Conservation (phyloP, 805 yeast genomes). For the Ascoidea tarda region DNA sequence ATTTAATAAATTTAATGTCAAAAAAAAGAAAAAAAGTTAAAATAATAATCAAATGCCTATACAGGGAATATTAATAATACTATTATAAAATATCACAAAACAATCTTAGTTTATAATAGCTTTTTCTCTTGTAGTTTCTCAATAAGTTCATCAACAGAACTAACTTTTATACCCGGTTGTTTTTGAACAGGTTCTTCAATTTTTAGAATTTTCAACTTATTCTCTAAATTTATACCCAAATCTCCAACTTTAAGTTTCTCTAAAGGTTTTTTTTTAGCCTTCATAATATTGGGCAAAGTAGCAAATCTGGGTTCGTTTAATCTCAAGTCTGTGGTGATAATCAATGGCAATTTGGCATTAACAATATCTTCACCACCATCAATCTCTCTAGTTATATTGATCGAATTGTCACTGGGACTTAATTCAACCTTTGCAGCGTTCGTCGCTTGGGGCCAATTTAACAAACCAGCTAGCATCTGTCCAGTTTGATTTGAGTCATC, state of each 20-base stretch:
- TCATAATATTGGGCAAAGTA: slow-evolving; percentile 93
- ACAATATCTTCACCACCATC: slow-evolving; percentile 91
- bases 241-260: slow-evolving; percentile 49
- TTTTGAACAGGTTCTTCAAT: slow-evolving; percentile 82
- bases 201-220: slow-evolving; percentile 47
- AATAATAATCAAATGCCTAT: too few relatives aligned
- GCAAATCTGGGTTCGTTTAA: slow-evolving; percentile 93
- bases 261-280: slow-evolving; percentile 93
- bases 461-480: slow-evolving; percentile 63
- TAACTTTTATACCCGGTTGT: slow-evolving; percentile 70
- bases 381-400: slow-evolving; percentile 77
- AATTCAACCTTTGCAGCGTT: slow-evolving; percentile 3
- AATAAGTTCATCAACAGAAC: slow-evolving; percentile 69
- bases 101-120: slow-evolving; percentile 31
- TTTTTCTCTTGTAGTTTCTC: slow-evolving; percentile 64
- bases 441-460: slow-evolving; percentile 8
- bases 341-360: slow-evolving; percentile 64
- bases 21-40: too few relatives aligned
- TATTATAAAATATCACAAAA: too few relatives aligned
- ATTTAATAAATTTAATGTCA: too few relatives aligned
- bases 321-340: slow-evolving; percentile 87
- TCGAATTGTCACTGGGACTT: slow-evolving; percentile 17
- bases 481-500: slow-evolving; percentile 94
- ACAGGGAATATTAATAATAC: too few relatives aligned
- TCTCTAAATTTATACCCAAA: slow-evolving; percentile 49